Percentiles rank a stretch among this genome's conserved stretches.
Evolutionary conservation across 2,329 filamentous ascomycete species (phyloP).

Genomic region (Curvularia hawaiiensis): DNA sequence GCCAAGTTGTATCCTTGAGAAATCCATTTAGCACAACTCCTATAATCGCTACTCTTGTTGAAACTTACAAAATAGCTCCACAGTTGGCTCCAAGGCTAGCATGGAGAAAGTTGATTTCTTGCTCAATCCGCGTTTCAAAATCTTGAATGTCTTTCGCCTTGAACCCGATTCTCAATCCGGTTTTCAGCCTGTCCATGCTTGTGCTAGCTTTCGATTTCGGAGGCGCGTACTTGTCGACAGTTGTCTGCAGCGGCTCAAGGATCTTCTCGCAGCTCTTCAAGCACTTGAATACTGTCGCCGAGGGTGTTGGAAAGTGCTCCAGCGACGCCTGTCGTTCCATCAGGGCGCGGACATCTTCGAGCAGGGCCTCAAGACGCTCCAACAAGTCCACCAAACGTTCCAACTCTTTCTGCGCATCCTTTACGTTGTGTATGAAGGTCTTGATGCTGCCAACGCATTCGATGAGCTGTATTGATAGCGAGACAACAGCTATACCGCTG

Average conservation of each 20-base stretch:
- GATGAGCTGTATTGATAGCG: conserved; percentile 23
- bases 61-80: conserved; percentile 16
- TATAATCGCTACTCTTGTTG: not conserved
- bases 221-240: conserved; percentile 2
- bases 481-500: conserved; percentile 24
- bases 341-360: conserved; percentile 11
- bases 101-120: conserved; percentile 12
- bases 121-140: conserved; percentile 14
- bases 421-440: conserved; percentile 14
- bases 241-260: conserved; percentile 6
- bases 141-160: conserved; percentile 18
- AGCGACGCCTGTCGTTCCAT: conserved; percentile 9
- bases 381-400: conserved; percentile 13
- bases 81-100: conserved; percentile 10
- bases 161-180: conserved; percentile 10
- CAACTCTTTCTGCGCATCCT: conserved; percentile 22
- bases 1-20: conserved; percentile 1
- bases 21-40: not conserved
- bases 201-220: not conserved
- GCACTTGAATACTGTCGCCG: conserved; percentile 15
- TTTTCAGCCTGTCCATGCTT: conserved; percentile 2
- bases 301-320: conserved; percentile 15
- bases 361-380: conserved; percentile 10
- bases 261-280: conserved; percentile 18
- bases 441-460: conserved; percentile 14